Evolutionary conservation across 2,329 filamentous ascomycete species (phyloP).

Genomic region (Epichloe bromicola): DNA sequence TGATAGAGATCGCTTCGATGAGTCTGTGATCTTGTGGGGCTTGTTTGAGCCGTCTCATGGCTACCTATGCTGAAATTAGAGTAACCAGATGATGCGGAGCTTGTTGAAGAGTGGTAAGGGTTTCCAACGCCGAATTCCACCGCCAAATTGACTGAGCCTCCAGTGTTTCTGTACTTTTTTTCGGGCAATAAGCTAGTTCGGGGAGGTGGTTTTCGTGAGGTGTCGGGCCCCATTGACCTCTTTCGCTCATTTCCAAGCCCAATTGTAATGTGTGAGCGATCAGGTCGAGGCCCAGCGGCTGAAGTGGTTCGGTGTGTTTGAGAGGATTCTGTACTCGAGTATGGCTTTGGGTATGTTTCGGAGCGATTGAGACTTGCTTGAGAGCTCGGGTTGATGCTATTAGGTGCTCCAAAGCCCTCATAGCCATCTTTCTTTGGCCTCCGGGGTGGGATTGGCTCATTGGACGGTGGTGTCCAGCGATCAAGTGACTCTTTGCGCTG

Average conservation of each 20-base stretch:
- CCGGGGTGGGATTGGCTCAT: conserved; percentile 17
- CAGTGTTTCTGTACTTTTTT: conserved; percentile 22
- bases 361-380: conserved; percentile 30
- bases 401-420: conserved; percentile 41
- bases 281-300: conserved; percentile 30
- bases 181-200: conserved; percentile 34
- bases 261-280: conserved; percentile 19
- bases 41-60: conserved; percentile 47
- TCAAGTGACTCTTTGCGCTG: conserved; percentile 17
- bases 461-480: conserved; percentile 5
- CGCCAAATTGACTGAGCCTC: conserved; percentile 39
- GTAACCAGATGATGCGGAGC: conserved; percentile 51
- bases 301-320: conserved; percentile 29
- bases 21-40: conserved; percentile 19
- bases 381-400: conserved; percentile 23
- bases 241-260: conserved; percentile 18
- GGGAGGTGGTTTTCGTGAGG: conserved; percentile 39
- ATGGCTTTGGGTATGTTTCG: conserved; percentile 38
- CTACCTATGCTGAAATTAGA: conserved; percentile 47
- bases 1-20: conserved; percentile 33
- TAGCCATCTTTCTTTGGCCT: conserved; percentile 40
- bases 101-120: conserved; percentile 50
- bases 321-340: conserved; percentile 23
- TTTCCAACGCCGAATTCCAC: conserved; percentile 49
- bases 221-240: conserved; percentile 35